phyloP scores from a whole-genome alignment of 345 rosid species.

The Populus nigra region DNA sequence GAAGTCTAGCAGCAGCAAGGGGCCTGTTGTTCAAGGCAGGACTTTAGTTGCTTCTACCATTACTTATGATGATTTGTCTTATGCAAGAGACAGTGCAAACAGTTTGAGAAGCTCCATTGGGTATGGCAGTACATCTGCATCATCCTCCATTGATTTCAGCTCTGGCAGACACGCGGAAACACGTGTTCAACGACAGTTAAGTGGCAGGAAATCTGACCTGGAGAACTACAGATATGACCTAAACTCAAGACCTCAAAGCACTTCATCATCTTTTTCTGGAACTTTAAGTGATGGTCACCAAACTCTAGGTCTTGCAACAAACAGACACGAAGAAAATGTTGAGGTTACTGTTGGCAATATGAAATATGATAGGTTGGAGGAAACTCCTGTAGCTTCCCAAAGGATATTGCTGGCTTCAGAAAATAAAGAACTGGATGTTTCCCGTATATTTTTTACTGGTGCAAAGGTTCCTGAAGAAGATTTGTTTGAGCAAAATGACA shows the following conservation, averaged over 20 bases:
- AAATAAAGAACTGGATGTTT: conserved; percentile 29
- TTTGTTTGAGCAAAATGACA: conserved; percentile 27
- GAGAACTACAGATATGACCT: conserved; percentile 61
- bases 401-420: conserved; percentile 33
- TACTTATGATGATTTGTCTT: conserved; percentile 68
- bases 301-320: conserved; percentile 49
- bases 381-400: conserved; percentile 36
- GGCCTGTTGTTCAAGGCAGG: conserved; percentile 63
- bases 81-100: conserved; percentile 56
- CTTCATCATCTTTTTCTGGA: conserved; percentile 53
- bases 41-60: conserved; percentile 54
- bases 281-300: conserved; percentile 49
- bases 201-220: conserved; percentile 63
- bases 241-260: conserved; percentile 56
- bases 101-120: conserved; percentile 84
- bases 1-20: conserved; percentile 78
- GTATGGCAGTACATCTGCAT: conserved; percentile 67
- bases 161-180: conserved; percentile 60
- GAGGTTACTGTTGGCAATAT: conserved; percentile 36
- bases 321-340: conserved; percentile 35
- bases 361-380: conserved; percentile 39
- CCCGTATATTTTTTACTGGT: conserved; percentile 24
- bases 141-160: conserved; percentile 77
- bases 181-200: conserved; percentile 62
- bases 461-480: conserved; percentile 25